A percentile compares a stretch with the other conserved stretches of the same genome.
Conservation (phyloP, 768 basidiomycete genomes). For the Favolaschia claudopus region DNA sequence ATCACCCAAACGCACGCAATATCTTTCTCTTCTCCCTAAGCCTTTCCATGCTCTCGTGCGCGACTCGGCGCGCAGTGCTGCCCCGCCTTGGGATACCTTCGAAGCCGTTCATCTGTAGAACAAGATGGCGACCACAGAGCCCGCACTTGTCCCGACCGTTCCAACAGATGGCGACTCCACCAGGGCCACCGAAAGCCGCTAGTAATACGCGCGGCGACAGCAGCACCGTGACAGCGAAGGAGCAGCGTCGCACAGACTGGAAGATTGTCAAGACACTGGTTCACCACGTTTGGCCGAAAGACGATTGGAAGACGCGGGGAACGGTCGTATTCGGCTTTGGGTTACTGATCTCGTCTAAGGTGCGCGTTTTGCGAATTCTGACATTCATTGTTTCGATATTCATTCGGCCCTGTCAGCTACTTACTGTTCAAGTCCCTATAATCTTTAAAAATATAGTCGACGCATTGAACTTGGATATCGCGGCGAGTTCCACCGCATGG, state of each 20-base stretch:
- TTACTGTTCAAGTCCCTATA: conserved; percentile 98
- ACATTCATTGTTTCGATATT: not conserved
- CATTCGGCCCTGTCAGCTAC: conserved; percentile 59
- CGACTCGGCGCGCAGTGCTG: conserved; percentile 5
- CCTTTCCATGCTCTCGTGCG: conserved; percentile 12
- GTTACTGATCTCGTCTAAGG: conserved; percentile 87
- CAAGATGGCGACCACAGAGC: not conserved
- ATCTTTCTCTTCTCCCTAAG: too few species aligned
- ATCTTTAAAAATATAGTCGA: conserved; percentile 95
- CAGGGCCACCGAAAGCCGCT: not conserved
- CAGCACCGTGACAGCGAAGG: conserved; percentile 20
- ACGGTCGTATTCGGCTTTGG: conserved; percentile 86
- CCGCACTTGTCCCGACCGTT: not conserved
- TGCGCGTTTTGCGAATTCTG: conserved; percentile 41
- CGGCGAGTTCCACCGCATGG: conserved; percentile 83
- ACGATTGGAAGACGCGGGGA: conserved; percentile 82
- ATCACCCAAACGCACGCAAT: too few species aligned
- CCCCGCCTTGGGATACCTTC: not conserved
- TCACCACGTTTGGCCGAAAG: conserved; percentile 90
- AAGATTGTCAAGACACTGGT: conserved; percentile 82
- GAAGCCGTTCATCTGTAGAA: not conserved
- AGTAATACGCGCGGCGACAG: too few species aligned
- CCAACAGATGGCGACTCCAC: conserved; percentile 15
- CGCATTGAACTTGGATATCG: conserved; percentile 83
- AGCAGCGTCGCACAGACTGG: conserved; percentile 85